Evolutionary conservation across 2,329 filamentous ascomycete species (phyloP), one percentile per base, ranked within the genome.

Genomic region (Cyanodermella asteris): DNA sequence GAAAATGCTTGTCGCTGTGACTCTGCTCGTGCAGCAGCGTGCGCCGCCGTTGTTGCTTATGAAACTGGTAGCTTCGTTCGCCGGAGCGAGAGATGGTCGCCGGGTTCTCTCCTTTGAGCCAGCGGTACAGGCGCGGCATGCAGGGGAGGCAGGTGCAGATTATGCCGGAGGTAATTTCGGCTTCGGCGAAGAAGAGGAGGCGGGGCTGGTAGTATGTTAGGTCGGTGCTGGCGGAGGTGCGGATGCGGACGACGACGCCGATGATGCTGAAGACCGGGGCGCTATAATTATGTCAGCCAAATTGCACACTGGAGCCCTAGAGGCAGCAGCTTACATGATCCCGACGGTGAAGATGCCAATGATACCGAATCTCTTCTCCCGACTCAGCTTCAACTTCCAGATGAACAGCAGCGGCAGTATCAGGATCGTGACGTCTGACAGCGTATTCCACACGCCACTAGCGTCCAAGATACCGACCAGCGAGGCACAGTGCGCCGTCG

Each of bases 201-300:
- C 19, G 15, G 3, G 30, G 25, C 13, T 27, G 25, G 14, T 28
- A 13, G 19, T 28, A 34, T 5, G 30, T 32, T 3, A 18, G 15
- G 16, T 34, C 32, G 6, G 18, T 20, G 8, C 19, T 30, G 6
- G 14, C 18, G 21, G 20, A 28, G 15, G 27, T 13, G 7, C 14
- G n/a, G 5, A 34, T 25, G 23, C 32, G 30, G 14, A 27, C 30
- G 5, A 25, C 21, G 7, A 32, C 13, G 12, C 32, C 27, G 7
- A 32, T 17, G 2, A 28, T 25, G 28, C 30, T 32, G 28, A 32
- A 32, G 5, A 27, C 18, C 14, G 32, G 32, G 7, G 32, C 32
- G 6, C 32, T 34, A 9, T 19, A 13, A 14, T 12, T n/a, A 4
- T 7, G n/a, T 30, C 16, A 28, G 27, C 16, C 7, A 12, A 16